Conservation (phyloP, 768 basidiomycete genomes). For the Russula griseocarnosa region DNA sequence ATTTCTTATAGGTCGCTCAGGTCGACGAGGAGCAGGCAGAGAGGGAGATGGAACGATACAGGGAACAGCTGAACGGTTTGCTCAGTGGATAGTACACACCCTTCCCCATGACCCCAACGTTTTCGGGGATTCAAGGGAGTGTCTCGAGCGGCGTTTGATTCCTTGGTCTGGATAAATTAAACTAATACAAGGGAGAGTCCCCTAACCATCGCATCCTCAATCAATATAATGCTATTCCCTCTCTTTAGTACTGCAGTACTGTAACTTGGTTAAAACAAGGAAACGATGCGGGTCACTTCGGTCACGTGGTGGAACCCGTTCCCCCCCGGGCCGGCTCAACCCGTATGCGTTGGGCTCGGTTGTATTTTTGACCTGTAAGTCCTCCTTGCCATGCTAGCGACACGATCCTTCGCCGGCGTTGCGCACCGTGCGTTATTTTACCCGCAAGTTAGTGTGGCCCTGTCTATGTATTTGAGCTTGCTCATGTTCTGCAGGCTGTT, state of each 20-base stretch:
- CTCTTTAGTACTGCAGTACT: no score
- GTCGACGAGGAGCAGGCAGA: slow-evolving; percentile 82
- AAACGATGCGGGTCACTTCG: neutral
- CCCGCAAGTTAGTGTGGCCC: slow-evolving; percentile 43
- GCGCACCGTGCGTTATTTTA: slow-evolving; percentile 50
- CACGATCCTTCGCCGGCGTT: slow-evolving; percentile 52
- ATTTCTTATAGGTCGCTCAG: slow-evolving; percentile 47
- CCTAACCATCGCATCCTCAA: neutral
- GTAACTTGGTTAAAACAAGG: no score
- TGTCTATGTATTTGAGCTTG: neutral
- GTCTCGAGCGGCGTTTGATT: neutral
- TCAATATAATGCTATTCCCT: neutral
- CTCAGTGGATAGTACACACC: slow-evolving; percentile 50
- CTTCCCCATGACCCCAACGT: no score
- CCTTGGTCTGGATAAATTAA: neutral
- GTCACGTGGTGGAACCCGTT: slow-evolving; percentile 12
- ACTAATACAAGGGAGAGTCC: neutral
- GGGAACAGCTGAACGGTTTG: slow-evolving; percentile 82
- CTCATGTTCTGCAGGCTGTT: slow-evolving; percentile 40
- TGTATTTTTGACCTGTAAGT: slow-evolving; percentile 28
- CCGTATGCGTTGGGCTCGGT: neutral
- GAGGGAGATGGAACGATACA: slow-evolving; percentile 85
- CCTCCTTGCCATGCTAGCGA: slow-evolving; percentile 50
- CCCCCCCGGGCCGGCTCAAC: slow-evolving; percentile 9
- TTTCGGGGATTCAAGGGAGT: neutral